Conservation (phyloP, 2,329 filamentous ascomycete genomes). For the Cladosporium sp. region DNA sequence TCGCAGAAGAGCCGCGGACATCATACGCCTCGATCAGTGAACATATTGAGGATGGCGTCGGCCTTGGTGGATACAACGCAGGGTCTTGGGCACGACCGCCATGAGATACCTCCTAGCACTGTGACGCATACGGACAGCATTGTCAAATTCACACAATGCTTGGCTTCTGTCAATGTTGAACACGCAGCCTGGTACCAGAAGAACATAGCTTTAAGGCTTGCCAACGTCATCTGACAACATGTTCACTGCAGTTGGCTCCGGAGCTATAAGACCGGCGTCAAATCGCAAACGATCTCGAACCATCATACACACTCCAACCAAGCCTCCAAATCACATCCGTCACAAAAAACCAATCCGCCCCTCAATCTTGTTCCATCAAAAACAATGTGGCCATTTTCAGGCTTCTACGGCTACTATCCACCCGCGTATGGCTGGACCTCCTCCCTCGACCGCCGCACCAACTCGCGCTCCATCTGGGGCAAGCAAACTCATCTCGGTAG, state of each 20-base stretch:
- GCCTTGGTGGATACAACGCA: neutral
- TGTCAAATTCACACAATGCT: neutral
- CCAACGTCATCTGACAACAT: neutral
- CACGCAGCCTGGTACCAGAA: neutral
- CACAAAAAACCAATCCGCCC: neutral
- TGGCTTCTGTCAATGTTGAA: neutral
- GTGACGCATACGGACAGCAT: neutral
- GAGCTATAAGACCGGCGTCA: neutral
- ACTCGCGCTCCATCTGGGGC: neutral
- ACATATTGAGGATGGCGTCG: neutral
- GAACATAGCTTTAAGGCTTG: neutral
- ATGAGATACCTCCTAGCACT: neutral
- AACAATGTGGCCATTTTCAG: neutral
- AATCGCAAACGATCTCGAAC: neutral
- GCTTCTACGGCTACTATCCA: neutral
- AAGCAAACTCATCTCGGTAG: neutral
- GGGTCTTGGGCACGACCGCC: neutral
- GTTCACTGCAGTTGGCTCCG: neutral
- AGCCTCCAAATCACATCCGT: neutral
- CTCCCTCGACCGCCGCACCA: neutral
- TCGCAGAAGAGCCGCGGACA: neutral
- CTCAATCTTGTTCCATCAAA: neutral
- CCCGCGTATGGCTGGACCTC: neutral
- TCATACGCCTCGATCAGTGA: neutral
- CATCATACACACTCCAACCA: neutral